A percentile compares a stretch with the other conserved stretches of the same genome.
phyloP scores from a whole-genome alignment of 169 alveolate species.

The Besnoitia besnoiti region DNA sequence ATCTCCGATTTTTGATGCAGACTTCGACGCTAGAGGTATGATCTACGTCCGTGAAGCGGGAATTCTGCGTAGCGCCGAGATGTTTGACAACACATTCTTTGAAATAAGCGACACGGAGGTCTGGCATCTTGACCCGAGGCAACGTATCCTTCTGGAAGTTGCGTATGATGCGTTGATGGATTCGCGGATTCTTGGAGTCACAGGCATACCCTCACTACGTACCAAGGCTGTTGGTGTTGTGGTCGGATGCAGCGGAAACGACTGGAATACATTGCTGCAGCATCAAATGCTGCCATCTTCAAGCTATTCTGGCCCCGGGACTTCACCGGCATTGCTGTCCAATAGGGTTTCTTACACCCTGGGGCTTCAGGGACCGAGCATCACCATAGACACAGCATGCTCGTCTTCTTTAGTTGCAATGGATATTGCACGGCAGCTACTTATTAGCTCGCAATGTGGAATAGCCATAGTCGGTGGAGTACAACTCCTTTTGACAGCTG shows the following conservation, averaged over 20 bases:
- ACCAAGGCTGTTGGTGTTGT: conserved; percentile 65
- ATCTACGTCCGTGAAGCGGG: conserved; percentile 72
- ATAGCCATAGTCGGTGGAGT: conserved; percentile 76
- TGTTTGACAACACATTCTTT: conserved; percentile 71
- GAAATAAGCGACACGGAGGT: conserved; percentile 73
- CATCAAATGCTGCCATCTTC: background rate
- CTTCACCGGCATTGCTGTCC: conserved; percentile 70
- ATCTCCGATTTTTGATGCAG: conserved; percentile 58
- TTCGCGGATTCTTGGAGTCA: conserved; percentile 27
- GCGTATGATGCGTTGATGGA: conserved; percentile 68
- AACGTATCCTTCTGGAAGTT: conserved; percentile 76
- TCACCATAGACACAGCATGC: conserved; percentile 82
- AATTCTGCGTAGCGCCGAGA: conserved; percentile 62
- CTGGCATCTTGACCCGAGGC: conserved; percentile 78
- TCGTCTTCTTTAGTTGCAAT: conserved; percentile 80
- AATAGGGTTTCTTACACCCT: conserved; percentile 75
- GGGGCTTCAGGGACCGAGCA: conserved; percentile 75
- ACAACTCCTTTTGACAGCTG: conserved; percentile 68
- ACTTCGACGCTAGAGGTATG: conserved; percentile 57
- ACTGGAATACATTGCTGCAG: conserved; percentile 71
- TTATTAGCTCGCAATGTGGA: conserved; percentile 19
- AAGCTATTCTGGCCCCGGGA: conserved; percentile 64
- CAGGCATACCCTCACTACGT: background rate
- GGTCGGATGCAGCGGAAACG: conserved; percentile 76
- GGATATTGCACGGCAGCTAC: conserved; percentile 70